Evolutionary conservation across 2,329 filamentous ascomycete species (phyloP).

Genomic region (Lojkania enalia): DNA sequence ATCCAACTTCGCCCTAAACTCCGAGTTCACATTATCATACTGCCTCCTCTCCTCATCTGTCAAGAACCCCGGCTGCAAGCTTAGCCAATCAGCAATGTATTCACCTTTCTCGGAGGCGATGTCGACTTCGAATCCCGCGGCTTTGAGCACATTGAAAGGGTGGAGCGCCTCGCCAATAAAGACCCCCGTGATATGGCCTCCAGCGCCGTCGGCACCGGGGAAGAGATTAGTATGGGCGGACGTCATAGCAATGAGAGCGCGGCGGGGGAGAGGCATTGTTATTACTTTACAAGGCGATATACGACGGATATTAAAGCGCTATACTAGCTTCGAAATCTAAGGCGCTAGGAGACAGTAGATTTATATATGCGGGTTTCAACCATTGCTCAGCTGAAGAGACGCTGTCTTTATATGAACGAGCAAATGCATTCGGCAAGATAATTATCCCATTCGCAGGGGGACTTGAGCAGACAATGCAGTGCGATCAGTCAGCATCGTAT

Average conservation of each 20-base stretch:
- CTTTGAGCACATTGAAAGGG: conserved; percentile 51
- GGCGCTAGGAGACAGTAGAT: too few relatives aligned
- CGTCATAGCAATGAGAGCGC: conserved; percentile 9
- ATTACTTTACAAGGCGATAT: too few relatives aligned
- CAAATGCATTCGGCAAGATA: too few relatives aligned
- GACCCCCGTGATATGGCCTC: conserved; percentile 48
- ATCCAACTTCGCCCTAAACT: conserved; percentile 53
- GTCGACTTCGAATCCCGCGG: conserved; percentile 54
- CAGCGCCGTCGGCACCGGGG: conserved; percentile 23
- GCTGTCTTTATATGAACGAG: too few relatives aligned
- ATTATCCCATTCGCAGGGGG: too few relatives aligned
- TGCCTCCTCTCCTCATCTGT: conserved; percentile 44
- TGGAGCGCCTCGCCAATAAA: conserved; percentile 56
- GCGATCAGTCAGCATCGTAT: too few relatives aligned
- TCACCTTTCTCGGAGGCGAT: conserved; percentile 52
- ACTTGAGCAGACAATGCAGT: too few relatives aligned
- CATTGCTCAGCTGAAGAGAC: too few relatives aligned
- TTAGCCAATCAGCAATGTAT: conserved; percentile 52
- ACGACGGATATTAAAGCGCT: too few relatives aligned
- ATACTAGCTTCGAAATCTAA: too few relatives aligned
- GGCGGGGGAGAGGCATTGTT: conserved; percentile 8
- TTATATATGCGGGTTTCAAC: too few relatives aligned
- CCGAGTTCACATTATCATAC: conserved; percentile 48
- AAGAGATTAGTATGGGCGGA: conserved; percentile 7
- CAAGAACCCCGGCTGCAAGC: conserved; percentile 50